These are phyloP conservation scores for Hypholoma sublateritium DNA, from an alignment of 768 basidiomycete genomes.

Conservation along the genomic window DNA sequence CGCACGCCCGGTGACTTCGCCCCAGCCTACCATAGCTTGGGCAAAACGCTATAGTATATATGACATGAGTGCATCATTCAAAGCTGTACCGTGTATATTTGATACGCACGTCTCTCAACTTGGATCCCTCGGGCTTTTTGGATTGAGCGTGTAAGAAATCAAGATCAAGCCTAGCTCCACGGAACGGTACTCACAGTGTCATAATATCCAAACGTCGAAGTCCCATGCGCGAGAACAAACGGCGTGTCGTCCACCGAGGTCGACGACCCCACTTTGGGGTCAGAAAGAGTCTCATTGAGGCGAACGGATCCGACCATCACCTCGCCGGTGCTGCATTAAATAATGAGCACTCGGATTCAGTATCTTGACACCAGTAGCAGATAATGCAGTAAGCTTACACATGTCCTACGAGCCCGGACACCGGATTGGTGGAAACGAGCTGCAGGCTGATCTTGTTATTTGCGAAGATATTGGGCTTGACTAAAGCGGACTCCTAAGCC, in stretches of 20 bases:
- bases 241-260: constrained; percentile 3
- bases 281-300: constrained; percentile 7
- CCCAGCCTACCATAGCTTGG: constrained; percentile 31
- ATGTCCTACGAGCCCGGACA: constrained; percentile 24
- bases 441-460: constrained; percentile 26
- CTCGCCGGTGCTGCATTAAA: constrained; percentile 3
- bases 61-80: background rate
- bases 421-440: constrained; percentile 30
- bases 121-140: too few relatives aligned
- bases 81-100: too few relatives aligned
- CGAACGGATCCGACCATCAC: constrained; percentile 1
- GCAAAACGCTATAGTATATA: constrained; percentile 21
- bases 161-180: too few relatives aligned
- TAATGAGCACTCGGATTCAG: too few relatives aligned
- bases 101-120: too few relatives aligned
- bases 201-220: constrained; percentile 4
- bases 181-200: constrained; percentile 1
- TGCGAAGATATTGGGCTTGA: constrained; percentile 2
- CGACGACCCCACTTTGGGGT: constrained; percentile 5
- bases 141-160: too few relatives aligned
- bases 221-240: constrained; percentile 3
- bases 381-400: constrained; percentile 19
- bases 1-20: constrained; percentile 17
- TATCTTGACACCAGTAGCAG: too few relatives aligned
- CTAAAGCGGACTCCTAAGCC: background rate